Evolutionary conservation across 495 filamentous ascomycete species (phyloP), one percentile per base, ranked within the genome.

Genomic region (Neurospora africana): DNA sequence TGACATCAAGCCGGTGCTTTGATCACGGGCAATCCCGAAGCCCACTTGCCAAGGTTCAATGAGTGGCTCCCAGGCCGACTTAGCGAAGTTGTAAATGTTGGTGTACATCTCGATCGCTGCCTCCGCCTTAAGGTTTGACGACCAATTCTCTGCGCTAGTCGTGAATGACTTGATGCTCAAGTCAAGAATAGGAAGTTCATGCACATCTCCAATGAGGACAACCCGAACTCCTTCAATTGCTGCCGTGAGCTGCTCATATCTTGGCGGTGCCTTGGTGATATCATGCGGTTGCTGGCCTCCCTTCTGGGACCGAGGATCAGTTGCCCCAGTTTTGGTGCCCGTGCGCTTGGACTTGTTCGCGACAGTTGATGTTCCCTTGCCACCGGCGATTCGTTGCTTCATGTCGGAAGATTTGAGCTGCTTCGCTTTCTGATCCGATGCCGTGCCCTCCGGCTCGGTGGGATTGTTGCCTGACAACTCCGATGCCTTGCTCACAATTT

Each of bases 41-140:
- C 94, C 95, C 27, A 98, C 83, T 73, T 95, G 90, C 95, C 95
- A 99, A 39, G 96, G 95, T 79, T 99, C 95, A 35, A 98, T 91
- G 39, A 99, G 83, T 10, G 95, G 95, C 80, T 98, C 95, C 95
- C 95, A 99, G 10, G 93, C 92, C 1, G 96, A 98, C 80, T 99
- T 98, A 27, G 95, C 94, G 81, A 99, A 99, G 80, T 98, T 99
- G 85, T 96, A 98, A 69, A 98, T 90, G 79, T 98, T 99, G 76
- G 96, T 85, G 80, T 95, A 97, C 72, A 93, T 94, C 75, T 98
- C 93, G 70, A 98, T 90, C 40, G 84, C 93, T 1, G 93, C 92
- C 77, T 98, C 94, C 3, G 93, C 94, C 75, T 88, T 93, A 82
- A 98, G 85, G 13, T 90, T 91, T 21, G 90, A 90, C 5, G 94